Conservation (phyloP, 306 rosid species). For the Prunus armeniaca region DNA sequence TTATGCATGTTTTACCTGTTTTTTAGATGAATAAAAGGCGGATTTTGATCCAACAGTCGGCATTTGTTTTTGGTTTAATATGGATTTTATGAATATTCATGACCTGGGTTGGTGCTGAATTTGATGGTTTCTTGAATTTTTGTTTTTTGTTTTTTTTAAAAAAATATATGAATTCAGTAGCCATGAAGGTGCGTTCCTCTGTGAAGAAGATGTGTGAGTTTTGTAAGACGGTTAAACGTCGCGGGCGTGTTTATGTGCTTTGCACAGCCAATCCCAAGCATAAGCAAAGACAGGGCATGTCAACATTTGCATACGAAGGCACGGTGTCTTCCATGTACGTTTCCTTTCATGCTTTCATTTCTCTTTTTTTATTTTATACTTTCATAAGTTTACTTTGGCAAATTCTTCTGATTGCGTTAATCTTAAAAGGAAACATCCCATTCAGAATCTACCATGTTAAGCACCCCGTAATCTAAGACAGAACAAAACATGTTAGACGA, state of each 20-base stretch:
- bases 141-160: too few species aligned
- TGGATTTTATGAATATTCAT: neutral
- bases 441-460: neutral
- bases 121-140: conserved; percentile 11
- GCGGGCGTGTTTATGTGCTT: conserved; percentile 70
- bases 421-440: neutral
- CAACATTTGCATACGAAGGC: conserved; percentile 58
- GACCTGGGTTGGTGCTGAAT: conserved; percentile 4
- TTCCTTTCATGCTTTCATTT: neutral
- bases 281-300: conserved; percentile 90
- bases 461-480: too few species aligned
- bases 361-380: neutral
- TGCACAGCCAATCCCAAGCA: conserved; percentile 91
- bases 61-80: neutral
- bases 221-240: conserved; percentile 75
- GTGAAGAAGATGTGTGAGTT: conserved; percentile 98
- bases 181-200: conserved; percentile 88
- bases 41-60: neutral
- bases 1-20: neutral
- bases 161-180: conserved; percentile 16
- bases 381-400: neutral
- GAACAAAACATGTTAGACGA: too few species aligned
- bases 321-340: conserved; percentile 52
- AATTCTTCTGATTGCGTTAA: neutral
- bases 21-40: neutral